phyloP scores from a whole-genome alignment of 139 green algal genomes.

The Choricystis sp. region DNA sequence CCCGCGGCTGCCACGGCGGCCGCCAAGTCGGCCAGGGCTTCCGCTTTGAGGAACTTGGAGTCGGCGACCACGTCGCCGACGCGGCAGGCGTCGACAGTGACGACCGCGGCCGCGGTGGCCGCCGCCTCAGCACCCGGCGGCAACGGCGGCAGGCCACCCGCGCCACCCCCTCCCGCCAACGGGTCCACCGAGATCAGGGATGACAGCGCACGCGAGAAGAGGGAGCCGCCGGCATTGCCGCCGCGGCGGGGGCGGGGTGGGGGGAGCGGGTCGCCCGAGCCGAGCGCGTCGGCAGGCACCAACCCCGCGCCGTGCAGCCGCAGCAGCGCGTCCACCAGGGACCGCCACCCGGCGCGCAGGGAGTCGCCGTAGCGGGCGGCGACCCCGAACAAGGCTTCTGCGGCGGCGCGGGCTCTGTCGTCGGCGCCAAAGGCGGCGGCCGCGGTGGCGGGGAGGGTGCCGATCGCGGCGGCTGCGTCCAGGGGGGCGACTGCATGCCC shows the following conservation, averaged over 20 bases:
- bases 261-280: conserved; percentile 8
- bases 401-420: conserved; percentile 43
- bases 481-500: conserved; percentile 29
- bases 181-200: conserved; percentile 33
- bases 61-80: conserved; percentile 80
- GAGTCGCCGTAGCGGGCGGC: conserved; percentile 65
- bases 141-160: too few relatives aligned
- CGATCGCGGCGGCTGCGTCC: conserved; percentile 19
- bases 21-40: conserved; percentile 8
- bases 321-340: conserved; percentile 70
- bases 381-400: conserved; percentile 56
- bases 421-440: conserved; percentile 52
- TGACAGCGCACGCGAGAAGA: conserved; percentile 19
- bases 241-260: neutral
- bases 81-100: conserved; percentile 28
- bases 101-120: conserved; percentile 4
- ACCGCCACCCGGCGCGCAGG: conserved; percentile 61
- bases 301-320: conserved; percentile 62
- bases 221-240: conserved; percentile 1
- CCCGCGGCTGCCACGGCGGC: conserved; percentile 14
- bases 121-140: neutral
- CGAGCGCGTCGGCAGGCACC: conserved; percentile 34
- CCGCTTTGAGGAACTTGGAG: conserved; percentile 63
- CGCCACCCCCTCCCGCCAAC: neutral
- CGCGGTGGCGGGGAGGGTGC: conserved; percentile 26